Evolutionary conservation across 345 rosid species (phyloP), one percentile per base, ranked within the genome.

Genomic region (Lepidium aucheri): DNA sequence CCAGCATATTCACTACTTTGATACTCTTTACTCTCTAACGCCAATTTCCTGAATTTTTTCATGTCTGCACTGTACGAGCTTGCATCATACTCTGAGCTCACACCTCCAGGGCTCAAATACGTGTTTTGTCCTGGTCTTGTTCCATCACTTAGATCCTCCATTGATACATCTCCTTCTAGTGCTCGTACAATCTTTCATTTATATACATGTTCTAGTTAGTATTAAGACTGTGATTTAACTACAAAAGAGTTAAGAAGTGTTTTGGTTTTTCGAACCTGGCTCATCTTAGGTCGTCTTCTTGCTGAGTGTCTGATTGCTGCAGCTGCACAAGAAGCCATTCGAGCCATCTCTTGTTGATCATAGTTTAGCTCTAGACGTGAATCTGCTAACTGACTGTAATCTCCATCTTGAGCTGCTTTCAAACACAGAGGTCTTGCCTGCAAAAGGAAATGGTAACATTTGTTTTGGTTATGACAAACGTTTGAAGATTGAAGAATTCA

Each of bases 341-440:
- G 74, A 49, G 80, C 86, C 94, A 89, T 80, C 70, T 93, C 96
- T 2, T 75, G 68, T 17, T 72, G 74, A n/a, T 60, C 74, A 50
- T 70, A 89, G 61, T 79, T 78, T 53, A 66, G 73, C 51, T 79
- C 88, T n/a, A 92, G 67, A 40, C 79, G 81, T 0, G 85, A 86
- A 75, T 93, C 98, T 44, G 77, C 95, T 54, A 93, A 41, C 54
- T 76, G 74, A 4, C 52, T 42, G 60, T 65, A 89, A 45, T 89
- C 78, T 52, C 85, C 86, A 16, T 73, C 82, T 55, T 79, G 91
- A 45, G 79, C 44, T 8, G 94, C 84, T 36, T 73, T 59, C 22
- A 59, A 34, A 47, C 89, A 81, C 17, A 83, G 32, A 6, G 97
- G 91, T 52, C 91, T 85, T 67, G 97, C 97, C 98, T 89, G 82